Evolutionary conservation across 257 asterid genomes (phyloP).

Genomic region (Avicennia marina): DNA sequence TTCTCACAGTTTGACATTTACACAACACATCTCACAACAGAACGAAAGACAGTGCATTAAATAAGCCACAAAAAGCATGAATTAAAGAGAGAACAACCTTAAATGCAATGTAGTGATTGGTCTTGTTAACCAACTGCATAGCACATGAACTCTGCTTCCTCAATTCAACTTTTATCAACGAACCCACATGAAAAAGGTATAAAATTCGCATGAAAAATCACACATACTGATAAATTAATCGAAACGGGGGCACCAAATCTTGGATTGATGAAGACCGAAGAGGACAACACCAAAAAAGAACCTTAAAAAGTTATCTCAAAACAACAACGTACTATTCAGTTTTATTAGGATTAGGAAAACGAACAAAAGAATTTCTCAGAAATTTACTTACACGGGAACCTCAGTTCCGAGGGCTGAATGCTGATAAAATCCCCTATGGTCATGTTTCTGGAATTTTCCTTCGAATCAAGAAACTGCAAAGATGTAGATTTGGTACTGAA

Average conservation of each 20-base stretch:
- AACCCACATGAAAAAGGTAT: conserved; percentile 20
- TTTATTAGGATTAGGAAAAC: neutral
- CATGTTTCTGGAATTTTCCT: conserved; percentile 24
- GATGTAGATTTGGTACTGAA: neutral
- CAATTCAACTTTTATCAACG: conserved; percentile 59
- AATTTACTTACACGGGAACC: conserved; percentile 60
- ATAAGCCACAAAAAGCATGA: neutral
- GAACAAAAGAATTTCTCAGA: conserved; percentile 8
- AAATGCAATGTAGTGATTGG: conserved; percentile 72
- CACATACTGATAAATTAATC: conserved; percentile 4
- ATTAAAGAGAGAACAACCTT: conserved; percentile 41
- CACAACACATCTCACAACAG: neutral
- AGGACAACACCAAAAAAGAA: neutral
- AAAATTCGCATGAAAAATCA: conserved; percentile 13
- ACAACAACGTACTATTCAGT: neutral
- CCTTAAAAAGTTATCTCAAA: conserved; percentile 5
- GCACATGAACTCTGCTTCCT: conserved; percentile 79
- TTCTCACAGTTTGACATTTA: neutral
- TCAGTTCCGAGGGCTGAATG: conserved; percentile 72
- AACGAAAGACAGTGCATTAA: neutral
- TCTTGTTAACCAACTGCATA: conserved; percentile 74
- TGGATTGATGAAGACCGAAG: conserved; percentile 8
- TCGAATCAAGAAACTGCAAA: conserved; percentile 6
- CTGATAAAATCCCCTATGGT: conserved; percentile 62
- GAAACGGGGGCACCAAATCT: neutral